Evolutionary conservation across 108 stramenopile species (phyloP), one percentile per base, ranked within the genome.

Genomic region (Poteriospumella lacustris): DNA sequence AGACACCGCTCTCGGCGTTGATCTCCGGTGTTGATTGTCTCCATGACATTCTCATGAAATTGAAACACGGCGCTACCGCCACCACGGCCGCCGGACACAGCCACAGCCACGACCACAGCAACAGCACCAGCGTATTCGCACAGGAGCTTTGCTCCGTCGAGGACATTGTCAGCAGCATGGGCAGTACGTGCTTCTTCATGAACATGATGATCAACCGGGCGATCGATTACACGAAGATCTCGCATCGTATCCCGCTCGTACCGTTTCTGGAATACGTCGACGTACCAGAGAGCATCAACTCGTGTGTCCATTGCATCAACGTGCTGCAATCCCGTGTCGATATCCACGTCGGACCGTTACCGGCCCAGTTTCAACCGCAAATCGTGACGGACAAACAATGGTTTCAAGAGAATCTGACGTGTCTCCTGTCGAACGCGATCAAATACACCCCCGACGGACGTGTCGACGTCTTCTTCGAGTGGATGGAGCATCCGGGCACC

Each of bases 381-480:
- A 19, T 68, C 12, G 19, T 36, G 24, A 68, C 64, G 19, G 64
- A 68, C 36, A 68, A 40, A 39, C 28, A 68, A 36, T 68, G 64
- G 64, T 68, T 68, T 40, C 28, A 39, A 68, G 64, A 68, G 19
- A 68, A 68, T 68, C 15, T 39, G 15, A 12, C 24, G 19, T 68
- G 64, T 68, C 36, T 68, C 19, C 15, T 68, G 19, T 68, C 64
- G 15, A 68, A 68, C 24, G 64, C 64, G 12, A 19, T 68, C 12
- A 68, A 68, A 39, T 68, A 52, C 36, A 42, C 70, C 28, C 26
- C 33, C 31, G 42, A 42, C 26, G 70, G 70, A 56, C 9, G 28
- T 3, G 70, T 73, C 9, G 44, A 12, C 3, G 39, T 68, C 24
- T 39, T 15, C 24, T 12, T 68, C 38, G 12, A 19, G 34, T 68